These are phyloP conservation scores for Salix koriyanagi DNA, from an alignment of 345 rosid genomes.

Conservation along the genomic window DNA sequence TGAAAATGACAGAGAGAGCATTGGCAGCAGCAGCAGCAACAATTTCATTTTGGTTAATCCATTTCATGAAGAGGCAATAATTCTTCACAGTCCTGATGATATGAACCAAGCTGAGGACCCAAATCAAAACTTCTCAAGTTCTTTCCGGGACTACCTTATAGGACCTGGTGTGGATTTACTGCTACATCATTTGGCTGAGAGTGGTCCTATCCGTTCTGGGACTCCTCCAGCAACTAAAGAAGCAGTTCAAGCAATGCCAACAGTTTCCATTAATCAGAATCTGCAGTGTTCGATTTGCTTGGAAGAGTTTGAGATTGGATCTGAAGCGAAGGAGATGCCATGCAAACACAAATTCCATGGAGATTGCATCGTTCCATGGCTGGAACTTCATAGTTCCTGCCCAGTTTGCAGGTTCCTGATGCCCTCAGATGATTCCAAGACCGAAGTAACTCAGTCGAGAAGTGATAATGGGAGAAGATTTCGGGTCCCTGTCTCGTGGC, in stretches of 20 bases:
- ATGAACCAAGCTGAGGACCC: slow-evolving; percentile 10
- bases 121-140: slow-evolving; percentile 5
- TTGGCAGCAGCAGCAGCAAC: neutral
- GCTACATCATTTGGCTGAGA: slow-evolving; percentile 40
- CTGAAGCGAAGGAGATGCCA: slow-evolving; percentile 57
- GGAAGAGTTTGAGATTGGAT: slow-evolving; percentile 56
- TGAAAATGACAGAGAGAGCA: slow-evolving; percentile 14
- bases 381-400: slow-evolving; percentile 56
- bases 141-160: slow-evolving; percentile 33
- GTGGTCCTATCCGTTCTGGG: slow-evolving; percentile 35
- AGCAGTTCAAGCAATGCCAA: slow-evolving; percentile 43
- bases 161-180: slow-evolving; percentile 45
- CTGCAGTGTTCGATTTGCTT: slow-evolving; percentile 46
- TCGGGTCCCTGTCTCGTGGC: slow-evolving; percentile 28
- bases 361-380: slow-evolving; percentile 54
- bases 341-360: slow-evolving; percentile 61
- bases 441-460: slow-evolving; percentile 8
- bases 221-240: slow-evolving; percentile 35
- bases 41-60: slow-evolving; percentile 36
- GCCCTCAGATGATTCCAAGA: slow-evolving; percentile 27
- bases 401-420: slow-evolving; percentile 52
- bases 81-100: slow-evolving; percentile 23
- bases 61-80: slow-evolving; percentile 33
- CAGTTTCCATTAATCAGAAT: slow-evolving; percentile 17
- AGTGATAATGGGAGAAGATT: slow-evolving; percentile 18